Base-by-base conservation (phyloP, 768 basidiomycete genomes). In the Epithele typhae region DNA sequence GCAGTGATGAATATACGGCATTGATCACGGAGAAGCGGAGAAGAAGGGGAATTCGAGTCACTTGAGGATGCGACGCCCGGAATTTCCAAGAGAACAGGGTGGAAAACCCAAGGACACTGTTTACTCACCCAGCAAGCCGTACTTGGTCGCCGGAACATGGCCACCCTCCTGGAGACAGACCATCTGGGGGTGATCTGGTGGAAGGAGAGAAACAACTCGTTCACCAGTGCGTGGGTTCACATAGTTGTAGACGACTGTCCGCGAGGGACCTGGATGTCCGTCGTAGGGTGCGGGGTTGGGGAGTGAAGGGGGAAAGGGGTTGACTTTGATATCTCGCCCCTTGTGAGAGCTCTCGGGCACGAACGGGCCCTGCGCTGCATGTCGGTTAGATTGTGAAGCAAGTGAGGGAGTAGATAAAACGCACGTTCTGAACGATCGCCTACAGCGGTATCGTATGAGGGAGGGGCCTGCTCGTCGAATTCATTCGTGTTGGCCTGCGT, bases 151-250 rank as follows among this genome's bases (percentile, higher is more conserved):
- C 4, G 74, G 68, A 11, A 81, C 59, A 60, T 92, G 90, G n/a
- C 64, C 66, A 10, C 89, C 89, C 6, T 76, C 61, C 61, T 91
- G 90, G n/a, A 92, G 64, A 57, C 90, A 92, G 23, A 86, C 56
- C 89, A 91, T 92, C 65, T 88, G 80, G 0, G 88, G 90, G 59
- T 92, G 84, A 48, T 77, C 71, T 1, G 90, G 90, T 0, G 89
- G 84, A 2, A 88, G 69, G 3, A 82, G 62, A 0, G 89, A 84
- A 2, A 78, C 70, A 23, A 62, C 40, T 18, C 59, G 58, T 34
- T 68, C 61, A 7, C 60, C 59, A 0, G 82, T 87, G 1, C 36
- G 21, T 1, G 84, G 82, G 61, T 86, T 79, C 44, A 76, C 64
- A 62, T 89, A 90, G 65, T 84, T 77, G 60, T 83, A 86, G 5